phyloP scores from a whole-genome alignment of 257 asterid species.

The Forsythia viridissima region DNA sequence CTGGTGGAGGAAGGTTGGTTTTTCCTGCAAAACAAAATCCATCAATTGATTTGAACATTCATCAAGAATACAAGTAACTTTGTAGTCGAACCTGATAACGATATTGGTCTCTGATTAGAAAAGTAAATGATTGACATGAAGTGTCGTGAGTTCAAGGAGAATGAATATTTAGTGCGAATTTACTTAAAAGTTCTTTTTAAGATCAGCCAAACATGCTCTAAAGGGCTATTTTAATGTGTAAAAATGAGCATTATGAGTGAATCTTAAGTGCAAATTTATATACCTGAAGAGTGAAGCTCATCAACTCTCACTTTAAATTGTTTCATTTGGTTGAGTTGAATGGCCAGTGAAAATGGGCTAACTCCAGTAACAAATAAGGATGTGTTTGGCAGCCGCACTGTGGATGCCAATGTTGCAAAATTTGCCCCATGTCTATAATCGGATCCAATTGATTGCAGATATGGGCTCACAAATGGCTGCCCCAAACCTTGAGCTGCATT shows the following conservation, averaged over 20 bases:
- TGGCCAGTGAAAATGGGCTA: slow-evolving; percentile 67
- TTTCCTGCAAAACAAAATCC: slow-evolving; percentile 28
- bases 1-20: slow-evolving; percentile 51
- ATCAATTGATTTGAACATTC: not conserved
- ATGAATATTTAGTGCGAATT: not conserved
- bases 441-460: slow-evolving; percentile 65
- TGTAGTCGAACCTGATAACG: too few species aligned
- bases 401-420: slow-evolving; percentile 69
- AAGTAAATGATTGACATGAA: too few species aligned
- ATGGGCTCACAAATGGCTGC: slow-evolving; percentile 67
- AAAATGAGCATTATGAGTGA: too few species aligned
- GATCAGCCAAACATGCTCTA: too few species aligned
- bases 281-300: slow-evolving; percentile 41
- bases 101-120: too few species aligned
- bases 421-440: slow-evolving; percentile 64
- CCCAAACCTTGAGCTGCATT: slow-evolving; percentile 67
- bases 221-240: too few species aligned
- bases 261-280: not conserved
- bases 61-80: not conserved
- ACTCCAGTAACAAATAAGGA: slow-evolving; percentile 58
- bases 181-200: too few species aligned
- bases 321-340: slow-evolving; percentile 68
- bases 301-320: slow-evolving; percentile 53
- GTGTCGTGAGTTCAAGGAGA: too few species aligned
- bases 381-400: slow-evolving; percentile 57